Evolutionary conservation across 2,329 filamentous ascomycete genomes (phyloP).

Genomic region (Fusarium domesticum): DNA sequence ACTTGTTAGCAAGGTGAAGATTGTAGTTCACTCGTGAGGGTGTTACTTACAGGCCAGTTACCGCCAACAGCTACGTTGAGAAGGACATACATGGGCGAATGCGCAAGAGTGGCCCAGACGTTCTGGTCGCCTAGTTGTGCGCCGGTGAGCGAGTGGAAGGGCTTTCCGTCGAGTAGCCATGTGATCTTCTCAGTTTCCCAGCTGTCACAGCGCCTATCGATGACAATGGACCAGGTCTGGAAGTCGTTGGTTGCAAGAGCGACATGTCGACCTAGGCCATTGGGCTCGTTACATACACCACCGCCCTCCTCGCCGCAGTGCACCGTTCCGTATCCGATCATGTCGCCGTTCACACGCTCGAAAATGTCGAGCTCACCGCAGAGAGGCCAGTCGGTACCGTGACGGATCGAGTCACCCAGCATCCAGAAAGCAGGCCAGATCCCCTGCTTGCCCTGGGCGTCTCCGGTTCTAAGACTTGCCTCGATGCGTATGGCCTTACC

Average conservation of each 20-base stretch:
- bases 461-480: slow-evolving; percentile 45
- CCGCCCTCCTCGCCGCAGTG: slow-evolving; percentile 46
- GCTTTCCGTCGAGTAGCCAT: slow-evolving; percentile 46
- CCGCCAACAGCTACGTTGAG: slow-evolving; percentile 50
- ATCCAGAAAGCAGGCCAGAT: slow-evolving; percentile 56
- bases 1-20: slow-evolving; percentile 11
- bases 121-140: slow-evolving; percentile 38
- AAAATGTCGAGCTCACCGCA: slow-evolving; percentile 52
- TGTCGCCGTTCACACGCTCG: slow-evolving; percentile 46
- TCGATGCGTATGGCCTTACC: slow-evolving; percentile 43
- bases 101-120: slow-evolving; percentile 44
- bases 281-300: slow-evolving; percentile 48
- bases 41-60: slow-evolving; percentile 37
- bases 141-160: slow-evolving; percentile 45
- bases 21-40: too few relatives aligned
- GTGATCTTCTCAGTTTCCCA: slow-evolving; percentile 49
- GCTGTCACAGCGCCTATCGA: slow-evolving; percentile 42
- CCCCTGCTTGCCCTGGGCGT: slow-evolving; percentile 41
- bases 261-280: slow-evolving; percentile 37
- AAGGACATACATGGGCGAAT: slow-evolving; percentile 44
- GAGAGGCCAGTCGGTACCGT: slow-evolving; percentile 45
- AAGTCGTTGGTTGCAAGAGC: slow-evolving; percentile 45
- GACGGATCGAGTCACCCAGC: slow-evolving; percentile 46
- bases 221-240: slow-evolving; percentile 48
- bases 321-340: slow-evolving; percentile 46